phyloP scores from a whole-genome alignment of 78 protist species.

The Thecamonas trahens region DNA sequence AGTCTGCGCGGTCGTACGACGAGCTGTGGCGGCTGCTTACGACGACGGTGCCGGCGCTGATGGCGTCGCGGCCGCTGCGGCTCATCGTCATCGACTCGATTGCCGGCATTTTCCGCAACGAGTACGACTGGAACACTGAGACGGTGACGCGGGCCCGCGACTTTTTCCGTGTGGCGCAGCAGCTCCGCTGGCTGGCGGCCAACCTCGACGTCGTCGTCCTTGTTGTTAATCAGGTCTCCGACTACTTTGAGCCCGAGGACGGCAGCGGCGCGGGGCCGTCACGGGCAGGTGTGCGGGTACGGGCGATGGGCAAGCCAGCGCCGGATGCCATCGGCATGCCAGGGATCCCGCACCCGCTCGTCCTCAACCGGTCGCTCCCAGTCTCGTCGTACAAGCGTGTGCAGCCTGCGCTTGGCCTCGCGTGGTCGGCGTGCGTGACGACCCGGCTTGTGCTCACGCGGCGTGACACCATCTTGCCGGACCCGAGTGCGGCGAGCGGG shows the following conservation, averaged over 20 bases:
- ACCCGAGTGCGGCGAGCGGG: neutral
- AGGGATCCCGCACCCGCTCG: neutral
- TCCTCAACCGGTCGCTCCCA: neutral
- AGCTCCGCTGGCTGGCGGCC: neutral
- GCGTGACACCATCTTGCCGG: neutral
- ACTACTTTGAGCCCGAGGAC: neutral
- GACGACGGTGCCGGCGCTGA: neutral
- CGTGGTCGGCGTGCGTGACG: conserved; percentile 1
- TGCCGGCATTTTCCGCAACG: conserved; percentile 2
- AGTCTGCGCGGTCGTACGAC: neutral
- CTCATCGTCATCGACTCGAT: conserved; percentile 24
- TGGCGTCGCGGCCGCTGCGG: neutral
- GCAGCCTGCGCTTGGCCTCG: conserved; percentile 6
- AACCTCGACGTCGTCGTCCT: neutral
- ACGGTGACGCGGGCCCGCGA: neutral
- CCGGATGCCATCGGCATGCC: neutral
- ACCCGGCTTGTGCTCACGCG: neutral
- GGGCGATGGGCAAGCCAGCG: neutral
- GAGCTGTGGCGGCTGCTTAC: neutral
- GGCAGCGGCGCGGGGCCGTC: neutral
- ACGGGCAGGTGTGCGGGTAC: too few species aligned
- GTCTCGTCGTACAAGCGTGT: too few species aligned
- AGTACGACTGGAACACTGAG: neutral
- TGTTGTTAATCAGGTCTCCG: conserved; percentile 9
- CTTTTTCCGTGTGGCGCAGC: neutral